A percentile compares a stretch with the other conserved stretches of the same genome.
Evolutionary conservation across 1,139 yeast species (phyloP).

Genomic region (Blastobotrys indianensis): DNA sequence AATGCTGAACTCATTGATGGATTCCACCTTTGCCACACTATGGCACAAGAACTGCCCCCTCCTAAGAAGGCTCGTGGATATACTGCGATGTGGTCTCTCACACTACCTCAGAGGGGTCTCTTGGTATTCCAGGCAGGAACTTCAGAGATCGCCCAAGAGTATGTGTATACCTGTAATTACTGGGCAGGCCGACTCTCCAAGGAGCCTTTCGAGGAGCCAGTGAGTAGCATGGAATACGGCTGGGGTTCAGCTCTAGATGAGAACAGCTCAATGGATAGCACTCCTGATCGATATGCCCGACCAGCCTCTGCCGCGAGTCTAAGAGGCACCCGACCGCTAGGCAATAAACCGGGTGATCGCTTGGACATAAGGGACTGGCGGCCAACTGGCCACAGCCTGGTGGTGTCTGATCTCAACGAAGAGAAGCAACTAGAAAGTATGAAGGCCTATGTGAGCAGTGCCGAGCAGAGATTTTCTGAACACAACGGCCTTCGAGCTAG

Average conservation of each 20-base stretch:
- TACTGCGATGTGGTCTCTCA: conserved; percentile 30
- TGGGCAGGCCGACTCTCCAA: conserved; percentile 87
- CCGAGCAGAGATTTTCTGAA: conserved; percentile 28
- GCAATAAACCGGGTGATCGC: conserved; percentile 25
- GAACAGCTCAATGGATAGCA: too few species aligned
- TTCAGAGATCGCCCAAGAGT: conserved; percentile 63
- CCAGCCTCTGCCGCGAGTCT: too few species aligned
- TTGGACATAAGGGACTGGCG: conserved; percentile 30
- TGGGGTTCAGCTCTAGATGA: conserved; percentile 44
- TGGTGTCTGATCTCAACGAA: conserved; percentile 30
- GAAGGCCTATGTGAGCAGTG: conserved; percentile 23
- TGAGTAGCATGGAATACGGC: conserved; percentile 76
- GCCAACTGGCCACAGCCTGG: conserved; percentile 30
- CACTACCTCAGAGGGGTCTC: conserved; percentile 34
- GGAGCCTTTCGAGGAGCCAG: conserved; percentile 57
- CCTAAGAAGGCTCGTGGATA: conserved; percentile 26
- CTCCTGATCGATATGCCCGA: too few species aligned
- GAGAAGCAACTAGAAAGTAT: conserved; percentile 27
- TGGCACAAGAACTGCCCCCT: conserved; percentile 32
- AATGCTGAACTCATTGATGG: conserved; percentile 31
- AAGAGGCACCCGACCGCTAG: too few species aligned
- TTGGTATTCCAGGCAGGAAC: conserved; percentile 49
- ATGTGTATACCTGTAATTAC: conserved; percentile 73
- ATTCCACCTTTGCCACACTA: conserved; percentile 31
- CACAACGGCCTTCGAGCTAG: conserved; percentile 27